Base-by-base conservation (phyloP, 805 yeast species). In the Yamadazyma ubonensis region DNA sequence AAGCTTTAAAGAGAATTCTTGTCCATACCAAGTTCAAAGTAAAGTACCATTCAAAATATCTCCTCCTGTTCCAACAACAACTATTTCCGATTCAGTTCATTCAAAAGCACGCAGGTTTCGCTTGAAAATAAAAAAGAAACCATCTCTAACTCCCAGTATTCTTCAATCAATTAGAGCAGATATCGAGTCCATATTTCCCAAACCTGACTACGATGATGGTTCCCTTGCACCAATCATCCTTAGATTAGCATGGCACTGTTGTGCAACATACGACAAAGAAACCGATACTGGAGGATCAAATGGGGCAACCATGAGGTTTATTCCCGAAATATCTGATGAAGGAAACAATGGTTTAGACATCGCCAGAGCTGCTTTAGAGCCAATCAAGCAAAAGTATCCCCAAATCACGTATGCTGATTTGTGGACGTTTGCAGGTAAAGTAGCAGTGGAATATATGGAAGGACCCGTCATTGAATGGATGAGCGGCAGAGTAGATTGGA, bases 201-300 rank as follows among this genome's bases (percentile, higher is more conserved):
- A 51, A 39, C 56, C 69, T 16, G 53, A 71, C 14, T 81, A 76
- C 55, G 35, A 32, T 12, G 35, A 32, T 15, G 35, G 35, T 10
- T 32, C 35, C 10, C 35, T 32, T 21, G 93, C 90, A 1, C 96
- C 96, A 7, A 78, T 83, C 11, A 65, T 87, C 29, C 78, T 87
- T 17, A 78, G 96, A 52, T 71, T 86, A 40, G 84, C 95, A 19
- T 87, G 96, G 96, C 95, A 87, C 58, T 76, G 83, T 25, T 76
- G 86, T 42, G 96, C 95, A n/a, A 85, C 93, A 14, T 88, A 71
- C 60, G 87, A 86, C 52, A 67, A 66, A 48, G 57, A 61, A n/a
- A 63, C 55, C 18, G 63, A 65, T 6, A 65, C 68, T 12, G 87
- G 86, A 31, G 87, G 88, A 2, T 78, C 86, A 1, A 79, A 71